Base-by-base conservation (phyloP, 345 rosid genomes). In the Gynandropsis gynandra region DNA sequence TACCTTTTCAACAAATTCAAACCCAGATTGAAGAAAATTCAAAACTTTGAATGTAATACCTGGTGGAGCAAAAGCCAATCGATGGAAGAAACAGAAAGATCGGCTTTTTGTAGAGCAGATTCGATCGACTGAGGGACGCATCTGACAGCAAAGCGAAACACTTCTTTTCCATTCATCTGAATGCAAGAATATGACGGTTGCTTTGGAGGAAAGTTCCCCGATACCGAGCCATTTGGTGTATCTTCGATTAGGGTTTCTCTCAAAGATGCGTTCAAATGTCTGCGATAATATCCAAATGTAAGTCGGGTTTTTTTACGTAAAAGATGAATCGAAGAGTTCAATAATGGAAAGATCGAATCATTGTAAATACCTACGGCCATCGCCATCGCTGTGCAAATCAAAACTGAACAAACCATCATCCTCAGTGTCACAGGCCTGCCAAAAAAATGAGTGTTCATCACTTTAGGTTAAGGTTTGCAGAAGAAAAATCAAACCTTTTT, bases 21-120 rank as follows among this genome's bases (percentile, higher is more conserved):
- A n/a, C n/a, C n/a, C 4, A 5, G n/a, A 11, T n/a, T n/a, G n/a
- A 4, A 41, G 0, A 46, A 54, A 54, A 48, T 11, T 27, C 37
- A 13, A 29, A 47, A 24, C 24, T 20, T 20, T 27, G 16, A 27
- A 60, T 54, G n/a, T 33, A 52, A 62, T 74, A 85, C 95, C 95
- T 87, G 98, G 67, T 78, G 98, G 58, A 92, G 95, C 62, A 92
- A 79, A 52, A 87, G 76, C 98, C 98, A 92, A 42, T 87, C 95
- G 8, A 92, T 72, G 69, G 48, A 68, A 16, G 97, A 79, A 52
- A 72, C 72, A 9, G 69, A 61, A 24, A 92, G 82, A 55, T 95
- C 95, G 4, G 97, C 95, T 64, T 80, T 87, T 59, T 64, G 56
- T 19, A 92, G 78, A 61, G 98, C 78, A 66, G 73, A 58, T 52